These are phyloP conservation scores for Curvularia spicifera DNA, from an alignment of 2,329 filamentous ascomycete species.

Conservation along the genomic window DNA sequence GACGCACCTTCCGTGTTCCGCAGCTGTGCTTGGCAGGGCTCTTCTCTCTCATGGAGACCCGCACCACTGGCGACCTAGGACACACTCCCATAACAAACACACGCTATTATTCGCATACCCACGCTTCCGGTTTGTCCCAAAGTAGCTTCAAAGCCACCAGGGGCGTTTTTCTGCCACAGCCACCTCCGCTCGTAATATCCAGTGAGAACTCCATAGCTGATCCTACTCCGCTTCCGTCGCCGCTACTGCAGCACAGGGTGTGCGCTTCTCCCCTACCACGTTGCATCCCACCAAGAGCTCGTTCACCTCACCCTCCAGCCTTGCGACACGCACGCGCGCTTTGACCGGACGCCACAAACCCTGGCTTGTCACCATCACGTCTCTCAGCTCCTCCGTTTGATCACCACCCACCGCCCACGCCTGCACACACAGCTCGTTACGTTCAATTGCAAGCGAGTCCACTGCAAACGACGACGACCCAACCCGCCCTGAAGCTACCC, in stretches of 20 bases:
- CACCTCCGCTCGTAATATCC: slow-evolving; percentile 15
- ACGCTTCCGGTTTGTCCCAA: slow-evolving; percentile 10
- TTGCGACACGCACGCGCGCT: slow-evolving; percentile 12
- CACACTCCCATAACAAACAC: slow-evolving; percentile 33
- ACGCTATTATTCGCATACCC: slow-evolving; percentile 24
- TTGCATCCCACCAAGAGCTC: slow-evolving; percentile 35
- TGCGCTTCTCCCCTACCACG: slow-evolving; percentile 32
- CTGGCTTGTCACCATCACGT: slow-evolving; percentile 5
- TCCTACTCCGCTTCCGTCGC: slow-evolving; percentile 40
- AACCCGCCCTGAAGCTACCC: slow-evolving; percentile 27
- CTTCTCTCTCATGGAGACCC: slow-evolving; percentile 9
- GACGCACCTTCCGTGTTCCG: slow-evolving; percentile 22
- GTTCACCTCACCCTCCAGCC: slow-evolving; percentile 14
- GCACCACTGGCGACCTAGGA: slow-evolving; percentile 22
- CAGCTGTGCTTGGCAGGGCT: slow-evolving; percentile 13
- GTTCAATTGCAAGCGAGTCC: slow-evolving; percentile 27
- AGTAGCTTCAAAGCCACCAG: slow-evolving; percentile 3
- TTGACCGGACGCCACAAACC: neutral
- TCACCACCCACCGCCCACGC: slow-evolving; percentile 20
- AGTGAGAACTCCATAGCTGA: slow-evolving; percentile 16
- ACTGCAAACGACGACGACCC: slow-evolving; percentile 21
- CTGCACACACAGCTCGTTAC: slow-evolving; percentile 21
- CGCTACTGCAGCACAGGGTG: slow-evolving; percentile 32
- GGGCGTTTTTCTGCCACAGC: slow-evolving; percentile 9
- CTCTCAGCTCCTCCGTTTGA: slow-evolving; percentile 2